Evolutionary conservation across 2,329 filamentous ascomycete genomes (phyloP), one percentile per base, ranked within the genome.

Genomic region (Ophiostoma populinum): DNA sequence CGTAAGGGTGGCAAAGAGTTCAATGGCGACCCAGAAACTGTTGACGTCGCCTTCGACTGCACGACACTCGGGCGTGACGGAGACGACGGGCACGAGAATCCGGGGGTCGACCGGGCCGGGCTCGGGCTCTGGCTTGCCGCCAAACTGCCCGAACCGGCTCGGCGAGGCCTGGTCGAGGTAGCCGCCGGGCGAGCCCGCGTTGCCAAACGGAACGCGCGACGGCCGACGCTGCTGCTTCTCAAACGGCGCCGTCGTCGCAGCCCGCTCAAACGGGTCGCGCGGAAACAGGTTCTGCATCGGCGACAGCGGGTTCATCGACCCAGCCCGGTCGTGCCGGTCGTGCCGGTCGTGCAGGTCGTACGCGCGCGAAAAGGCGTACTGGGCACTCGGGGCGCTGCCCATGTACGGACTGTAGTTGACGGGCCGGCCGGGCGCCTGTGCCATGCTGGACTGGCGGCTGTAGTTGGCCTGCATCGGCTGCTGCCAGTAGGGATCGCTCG

Each of bases 1-100:
- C 6, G 36, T 36, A 5, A 61, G 41, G 30, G 56, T 56, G 7
- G 57, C 55, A 11, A 54, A 59, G 24, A 70, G 44, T 46, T 69
- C 59, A 34, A 70, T 53, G 4, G 63, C 61, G 2, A 53, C 59
- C 65, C 42, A 43, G 19, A 37, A 39, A 17, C 36, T 36, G 16
- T 35, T 40, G 7, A 32, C 32, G 3, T 37, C 7, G 1, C 35
- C 36, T 6, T 38, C 37, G 3, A 44, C 30, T 1, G 36, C 40
- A 19, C 40, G 35, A 32, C 34, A 39, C 7, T 43, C 42, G 10
- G 44, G 42, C 1, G 43, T 44, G n/a, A 45, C 37, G 2, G 42
- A 36, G 3, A 46, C 31, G 15, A 39, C 35, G 5, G 44, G 44
- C 1, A 42, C 40, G 5, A 46, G 37, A 11, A 46, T 38, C 18